A percentile compares a stretch with the other conserved stretches of the same genome.
Evolutionary conservation across 208 protist species (phyloP).

Genomic region (Leishmania arabica): DNA sequence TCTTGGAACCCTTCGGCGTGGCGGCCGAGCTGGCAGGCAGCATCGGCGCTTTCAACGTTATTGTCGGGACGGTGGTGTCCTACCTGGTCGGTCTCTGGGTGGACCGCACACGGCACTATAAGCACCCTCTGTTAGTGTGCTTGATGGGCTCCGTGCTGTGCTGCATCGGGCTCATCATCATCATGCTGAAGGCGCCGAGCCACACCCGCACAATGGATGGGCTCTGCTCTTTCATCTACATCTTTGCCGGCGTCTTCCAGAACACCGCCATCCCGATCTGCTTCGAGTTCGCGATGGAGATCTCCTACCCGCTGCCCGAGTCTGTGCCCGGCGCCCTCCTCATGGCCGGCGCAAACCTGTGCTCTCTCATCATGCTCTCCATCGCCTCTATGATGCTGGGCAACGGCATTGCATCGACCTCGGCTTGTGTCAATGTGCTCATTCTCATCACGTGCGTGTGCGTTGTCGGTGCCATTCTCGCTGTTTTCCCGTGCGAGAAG

Average conservation of each 20-base stretch:
- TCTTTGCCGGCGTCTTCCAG: constrained; percentile 66
- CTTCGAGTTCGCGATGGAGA: constrained; percentile 80
- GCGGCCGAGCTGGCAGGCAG: constrained; percentile 48
- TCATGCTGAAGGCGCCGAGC: constrained; percentile 50
- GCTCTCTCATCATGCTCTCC: constrained; percentile 60
- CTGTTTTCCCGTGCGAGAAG: constrained; percentile 52
- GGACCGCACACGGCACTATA: constrained; percentile 55
- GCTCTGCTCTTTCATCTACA: constrained; percentile 50
- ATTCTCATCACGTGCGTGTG: constrained; percentile 52
- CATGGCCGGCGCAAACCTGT: constrained; percentile 72
- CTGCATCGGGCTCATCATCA: constrained; percentile 49
- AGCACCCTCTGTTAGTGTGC: constrained; percentile 46
- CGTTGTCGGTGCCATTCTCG: constrained; percentile 42
- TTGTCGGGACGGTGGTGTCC: constrained; percentile 50
- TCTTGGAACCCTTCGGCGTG: constrained; percentile 68
- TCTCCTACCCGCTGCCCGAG: constrained; percentile 64
- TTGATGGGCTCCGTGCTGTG: constrained; percentile 46
- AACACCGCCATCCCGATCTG: constrained; percentile 74
- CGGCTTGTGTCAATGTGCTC: constrained; percentile 47
- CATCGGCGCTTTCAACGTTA: constrained; percentile 57
- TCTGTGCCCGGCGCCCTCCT: constrained; percentile 64
- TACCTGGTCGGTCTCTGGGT: constrained; percentile 65
- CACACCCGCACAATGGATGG: constrained; percentile 41
- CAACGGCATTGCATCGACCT: constrained; percentile 33
- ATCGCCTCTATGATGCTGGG: constrained; percentile 58